phyloP scores from a whole-genome alignment of 148 eudicot genomes.

The Nepenthes gracilis region DNA sequence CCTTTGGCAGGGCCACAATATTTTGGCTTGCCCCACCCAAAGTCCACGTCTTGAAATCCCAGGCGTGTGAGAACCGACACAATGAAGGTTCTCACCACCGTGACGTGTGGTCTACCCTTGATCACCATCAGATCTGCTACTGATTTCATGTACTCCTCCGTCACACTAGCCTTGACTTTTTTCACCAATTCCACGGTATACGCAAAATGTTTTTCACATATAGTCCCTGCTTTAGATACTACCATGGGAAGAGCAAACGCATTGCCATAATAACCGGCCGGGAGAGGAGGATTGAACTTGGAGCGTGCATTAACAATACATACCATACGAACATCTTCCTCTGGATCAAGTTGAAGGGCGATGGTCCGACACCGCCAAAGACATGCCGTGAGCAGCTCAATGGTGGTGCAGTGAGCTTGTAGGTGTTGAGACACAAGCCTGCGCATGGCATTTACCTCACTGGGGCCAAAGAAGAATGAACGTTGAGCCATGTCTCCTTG shows the following conservation, averaged over 20 bases:
- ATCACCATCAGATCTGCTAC: conserved; percentile 24
- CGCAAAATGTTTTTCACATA: conserved; percentile 18
- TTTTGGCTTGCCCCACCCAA: conserved; percentile 39
- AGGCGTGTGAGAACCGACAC: conserved; percentile 22
- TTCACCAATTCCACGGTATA: conserved; percentile 34
- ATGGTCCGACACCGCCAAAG: conserved; percentile 30
- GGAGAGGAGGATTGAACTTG: conserved; percentile 18
- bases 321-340: conserved; percentile 18
- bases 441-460: conserved; percentile 1
- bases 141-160: conserved; percentile 34
- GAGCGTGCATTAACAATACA: conserved; percentile 16
- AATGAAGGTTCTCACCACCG: conserved; percentile 12
- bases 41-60: conserved; percentile 22
- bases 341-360: conserved; percentile 25
- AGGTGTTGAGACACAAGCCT: background rate
- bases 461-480: conserved; percentile 4
- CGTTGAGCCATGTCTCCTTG: conserved; percentile 1
- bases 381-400: conserved; percentile 30
- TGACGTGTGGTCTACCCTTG: conserved; percentile 23
- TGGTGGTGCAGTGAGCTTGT: conserved; percentile 8
- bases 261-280: conserved; percentile 38
- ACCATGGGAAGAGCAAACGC: conserved; percentile 18
- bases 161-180: conserved; percentile 23
- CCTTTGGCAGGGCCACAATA: conserved; percentile 22
- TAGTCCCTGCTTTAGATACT: conserved; percentile 17